Percentiles rank a stretch among this genome's conserved stretches.
Conservation (phyloP, 768 basidiomycete genomes). For the Cantharellus anzutake region DNA sequence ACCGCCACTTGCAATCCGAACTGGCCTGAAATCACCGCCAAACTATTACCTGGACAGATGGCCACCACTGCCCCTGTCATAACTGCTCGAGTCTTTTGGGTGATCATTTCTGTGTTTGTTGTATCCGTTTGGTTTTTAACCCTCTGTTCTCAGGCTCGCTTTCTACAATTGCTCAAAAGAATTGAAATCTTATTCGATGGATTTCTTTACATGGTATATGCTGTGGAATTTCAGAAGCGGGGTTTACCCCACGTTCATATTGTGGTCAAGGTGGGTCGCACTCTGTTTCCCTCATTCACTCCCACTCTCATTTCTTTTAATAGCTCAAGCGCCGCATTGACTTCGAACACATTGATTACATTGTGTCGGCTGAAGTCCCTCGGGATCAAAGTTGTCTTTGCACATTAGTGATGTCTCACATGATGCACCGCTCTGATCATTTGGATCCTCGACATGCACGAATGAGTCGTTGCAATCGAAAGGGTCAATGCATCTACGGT, state of each 20-base stretch:
- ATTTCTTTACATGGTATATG: conserved; percentile 17
- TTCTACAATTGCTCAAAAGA: background rate
- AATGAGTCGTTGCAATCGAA: background rate
- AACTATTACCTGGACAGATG: conserved; percentile 22
- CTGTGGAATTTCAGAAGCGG: conserved; percentile 25
- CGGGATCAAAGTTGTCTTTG: conserved; percentile 7
- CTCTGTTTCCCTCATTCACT: conserved; percentile 5
- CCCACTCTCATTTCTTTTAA: conserved; percentile 12
- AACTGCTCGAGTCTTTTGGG: conserved; percentile 21
- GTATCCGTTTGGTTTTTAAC: conserved; percentile 21
- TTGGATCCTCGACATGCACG: background rate
- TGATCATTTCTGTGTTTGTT: conserved; percentile 12
- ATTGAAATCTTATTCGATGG: conserved; percentile 4
- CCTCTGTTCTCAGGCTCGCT: background rate
- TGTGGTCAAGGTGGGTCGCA: conserved; percentile 8
- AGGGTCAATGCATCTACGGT: background rate
- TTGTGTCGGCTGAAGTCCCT: conserved; percentile 21
- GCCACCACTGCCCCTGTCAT: conserved; percentile 20
- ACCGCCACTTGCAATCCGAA: conserved; percentile 34
- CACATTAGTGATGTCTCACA: background rate
- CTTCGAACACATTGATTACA: conserved; percentile 15
- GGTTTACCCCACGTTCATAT: conserved; percentile 26
- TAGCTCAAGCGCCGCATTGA: conserved; percentile 11
- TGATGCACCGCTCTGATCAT: background rate
- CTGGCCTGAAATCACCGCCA: conserved; percentile 27